phyloP scores from a whole-genome alignment of 176 grass and related monocot genomes.

The Pontederia crassipes region DNA sequence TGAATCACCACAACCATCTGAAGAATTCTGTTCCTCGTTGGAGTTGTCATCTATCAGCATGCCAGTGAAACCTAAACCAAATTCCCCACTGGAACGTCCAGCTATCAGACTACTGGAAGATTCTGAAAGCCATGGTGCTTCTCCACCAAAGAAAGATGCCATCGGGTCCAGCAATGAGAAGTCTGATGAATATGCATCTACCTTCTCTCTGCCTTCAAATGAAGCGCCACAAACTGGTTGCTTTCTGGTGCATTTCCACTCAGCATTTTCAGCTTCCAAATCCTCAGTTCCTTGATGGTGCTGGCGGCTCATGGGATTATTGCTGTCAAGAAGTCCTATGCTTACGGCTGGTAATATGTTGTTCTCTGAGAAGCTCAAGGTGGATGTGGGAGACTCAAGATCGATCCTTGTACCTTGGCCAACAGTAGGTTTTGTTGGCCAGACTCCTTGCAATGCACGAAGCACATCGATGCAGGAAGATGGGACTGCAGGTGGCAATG shows the following conservation, averaged over 20 bases:
- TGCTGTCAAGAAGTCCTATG: constrained; percentile 27
- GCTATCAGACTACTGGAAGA: background rate
- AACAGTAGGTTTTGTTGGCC: background rate
- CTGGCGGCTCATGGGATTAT: constrained; percentile 14
- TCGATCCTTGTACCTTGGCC: constrained; percentile 29
- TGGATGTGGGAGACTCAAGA: constrained; percentile 83
- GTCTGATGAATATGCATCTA: background rate
- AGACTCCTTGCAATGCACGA: constrained; percentile 32
- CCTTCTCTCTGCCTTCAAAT: constrained; percentile 28
- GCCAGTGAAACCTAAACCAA: constrained; percentile 43
- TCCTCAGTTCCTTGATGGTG: constrained; percentile 18
- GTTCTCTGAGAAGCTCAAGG: constrained; percentile 58
- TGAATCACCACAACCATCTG: constrained; percentile 65
- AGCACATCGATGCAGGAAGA: constrained; percentile 43
- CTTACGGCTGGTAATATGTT: constrained; percentile 23
- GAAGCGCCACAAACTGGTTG: constrained; percentile 25
- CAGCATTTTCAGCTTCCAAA: constrained; percentile 30
- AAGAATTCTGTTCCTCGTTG: constrained; percentile 29
- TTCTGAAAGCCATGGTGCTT: constrained; percentile 41
- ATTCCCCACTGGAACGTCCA: background rate
- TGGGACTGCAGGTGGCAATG: background rate
- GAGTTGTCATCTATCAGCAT: constrained; percentile 43
- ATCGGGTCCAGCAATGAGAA: background rate
- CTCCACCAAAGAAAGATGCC: constrained; percentile 7
- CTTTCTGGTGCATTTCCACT: constrained; percentile 50